phyloP scores from a whole-genome alignment of 1,139 yeast species.

The Arxiozyma telluris region DNA sequence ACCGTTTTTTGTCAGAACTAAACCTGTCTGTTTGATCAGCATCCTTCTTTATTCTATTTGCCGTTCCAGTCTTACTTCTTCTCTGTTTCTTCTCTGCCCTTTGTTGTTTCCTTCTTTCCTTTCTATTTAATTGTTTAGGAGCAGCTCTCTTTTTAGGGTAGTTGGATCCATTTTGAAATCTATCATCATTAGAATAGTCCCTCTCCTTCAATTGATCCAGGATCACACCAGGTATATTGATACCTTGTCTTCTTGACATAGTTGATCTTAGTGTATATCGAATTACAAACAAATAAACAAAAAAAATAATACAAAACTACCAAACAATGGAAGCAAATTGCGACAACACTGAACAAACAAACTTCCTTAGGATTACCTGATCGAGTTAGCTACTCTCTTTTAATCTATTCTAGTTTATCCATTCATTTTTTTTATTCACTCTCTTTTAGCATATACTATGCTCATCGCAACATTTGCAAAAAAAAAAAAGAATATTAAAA shows the following conservation, averaged over 20 bases:
- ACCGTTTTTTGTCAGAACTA: too few relatives aligned
- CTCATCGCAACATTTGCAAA: constrained; percentile 5
- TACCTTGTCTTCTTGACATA: constrained; percentile 36
- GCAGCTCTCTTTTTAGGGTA: constrained; percentile 16
- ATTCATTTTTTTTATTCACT: too few relatives aligned
- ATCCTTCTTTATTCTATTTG: too few relatives aligned
- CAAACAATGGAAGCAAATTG: too few relatives aligned
- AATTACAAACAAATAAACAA: too few relatives aligned
- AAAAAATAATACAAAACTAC: too few relatives aligned
- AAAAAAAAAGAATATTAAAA: background rate
- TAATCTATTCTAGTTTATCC: too few relatives aligned
- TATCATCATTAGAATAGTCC: constrained; percentile 34
- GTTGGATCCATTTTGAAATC: constrained; percentile 12
- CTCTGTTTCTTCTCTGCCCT: constrained; percentile 24
- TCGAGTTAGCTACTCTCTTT: too few relatives aligned
- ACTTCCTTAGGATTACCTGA: too few relatives aligned
- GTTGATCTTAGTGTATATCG: too few relatives aligned
- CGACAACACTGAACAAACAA: too few relatives aligned
- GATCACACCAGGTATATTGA: constrained; percentile 58
- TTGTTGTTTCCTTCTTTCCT: constrained; percentile 28
- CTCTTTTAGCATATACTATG: background rate
- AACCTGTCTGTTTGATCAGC: background rate
- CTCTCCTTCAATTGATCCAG: constrained; percentile 52
- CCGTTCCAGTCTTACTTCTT: background rate
- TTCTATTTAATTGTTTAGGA: constrained; percentile 19